Percentiles rank a stretch among this genome's conserved stretches.
Conservation (phyloP, 129 eudicot genomes). For the Centaurea solstitialis region DNA sequence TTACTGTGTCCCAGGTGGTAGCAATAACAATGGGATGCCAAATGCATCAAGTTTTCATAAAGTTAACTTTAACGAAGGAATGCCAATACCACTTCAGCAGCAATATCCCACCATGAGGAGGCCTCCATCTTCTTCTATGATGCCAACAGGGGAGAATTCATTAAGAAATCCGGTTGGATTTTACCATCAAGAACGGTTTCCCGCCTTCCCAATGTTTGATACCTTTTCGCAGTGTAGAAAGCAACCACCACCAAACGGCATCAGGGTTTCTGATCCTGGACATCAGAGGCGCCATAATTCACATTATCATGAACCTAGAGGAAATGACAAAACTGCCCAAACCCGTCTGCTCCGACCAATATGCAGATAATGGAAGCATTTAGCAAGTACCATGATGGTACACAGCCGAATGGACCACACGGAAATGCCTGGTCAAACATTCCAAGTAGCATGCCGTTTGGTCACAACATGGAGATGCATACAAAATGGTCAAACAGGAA, state of each 20-base stretch:
- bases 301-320: constrained; percentile 6
- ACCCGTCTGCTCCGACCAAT: constrained; percentile 15
- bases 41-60: constrained; percentile 14
- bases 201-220: constrained; percentile 24
- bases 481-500: constrained; percentile 26
- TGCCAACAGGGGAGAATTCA: constrained; percentile 25
- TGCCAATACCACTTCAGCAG: constrained; percentile 21
- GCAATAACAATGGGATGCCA: constrained; percentile 12
- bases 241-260: constrained; percentile 28
- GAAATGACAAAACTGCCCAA: constrained; percentile 14
- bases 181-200: constrained; percentile 21
- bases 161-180: constrained; percentile 24
- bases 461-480: constrained; percentile 16
- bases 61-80: constrained; percentile 25
- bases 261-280: constrained; percentile 31
- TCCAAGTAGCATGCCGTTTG: constrained; percentile 16
- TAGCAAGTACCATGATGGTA: constrained; percentile 21
- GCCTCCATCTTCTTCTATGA: constrained; percentile 4
- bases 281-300: constrained; percentile 17
- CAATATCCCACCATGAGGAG: constrained; percentile 30
- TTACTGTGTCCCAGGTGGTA: background rate
- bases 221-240: constrained; percentile 29
- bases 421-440: no score
- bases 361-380: constrained; percentile 31
- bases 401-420: no score